Evolutionary conservation across 2,329 filamentous ascomycete species (phyloP).

Genomic region (Alternaria angustiovoidea): DNA sequence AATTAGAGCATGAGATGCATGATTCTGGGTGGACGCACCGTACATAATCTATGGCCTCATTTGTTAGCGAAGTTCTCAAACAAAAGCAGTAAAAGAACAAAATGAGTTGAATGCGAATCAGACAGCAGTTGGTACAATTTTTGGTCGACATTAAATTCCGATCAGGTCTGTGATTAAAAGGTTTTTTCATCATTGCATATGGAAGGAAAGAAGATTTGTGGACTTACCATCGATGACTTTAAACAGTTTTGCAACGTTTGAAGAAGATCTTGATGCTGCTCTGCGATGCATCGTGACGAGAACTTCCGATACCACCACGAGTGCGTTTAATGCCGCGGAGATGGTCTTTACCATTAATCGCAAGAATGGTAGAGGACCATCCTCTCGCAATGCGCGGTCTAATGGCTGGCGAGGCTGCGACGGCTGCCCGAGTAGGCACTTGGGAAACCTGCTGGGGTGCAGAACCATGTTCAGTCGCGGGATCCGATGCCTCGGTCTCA

Average conservation of each 20-base stretch:
- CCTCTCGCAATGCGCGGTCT: constrained; percentile 33
- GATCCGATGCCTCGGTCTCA: background rate
- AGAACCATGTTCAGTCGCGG: background rate
- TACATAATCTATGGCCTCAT: constrained; percentile 1
- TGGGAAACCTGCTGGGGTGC: background rate
- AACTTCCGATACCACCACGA: constrained; percentile 81
- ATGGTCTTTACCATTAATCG: constrained; percentile 75
- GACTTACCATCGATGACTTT: constrained; percentile 36
- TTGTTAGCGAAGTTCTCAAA: constrained; percentile 16
- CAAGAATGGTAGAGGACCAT: constrained; percentile 63
- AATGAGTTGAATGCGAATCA: constrained; percentile 56
- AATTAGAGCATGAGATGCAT: background rate
- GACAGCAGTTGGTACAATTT: constrained; percentile 84
- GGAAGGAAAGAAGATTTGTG: constrained; percentile 13
- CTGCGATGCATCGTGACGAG: constrained; percentile 77
- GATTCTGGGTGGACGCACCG: background rate
- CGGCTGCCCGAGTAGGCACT: background rate
- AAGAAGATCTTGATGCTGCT: constrained; percentile 82
- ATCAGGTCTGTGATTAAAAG: constrained; percentile 83
- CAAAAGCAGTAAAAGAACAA: background rate
- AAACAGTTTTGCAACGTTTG: constrained; percentile 62
- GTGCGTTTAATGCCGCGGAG: constrained; percentile 79
- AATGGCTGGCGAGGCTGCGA: background rate
- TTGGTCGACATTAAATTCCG: constrained; percentile 75
- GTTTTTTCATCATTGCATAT: constrained; percentile 62